Conservation (phyloP, 164 flowering plant species). For the Paratinospora sagittata region DNA sequence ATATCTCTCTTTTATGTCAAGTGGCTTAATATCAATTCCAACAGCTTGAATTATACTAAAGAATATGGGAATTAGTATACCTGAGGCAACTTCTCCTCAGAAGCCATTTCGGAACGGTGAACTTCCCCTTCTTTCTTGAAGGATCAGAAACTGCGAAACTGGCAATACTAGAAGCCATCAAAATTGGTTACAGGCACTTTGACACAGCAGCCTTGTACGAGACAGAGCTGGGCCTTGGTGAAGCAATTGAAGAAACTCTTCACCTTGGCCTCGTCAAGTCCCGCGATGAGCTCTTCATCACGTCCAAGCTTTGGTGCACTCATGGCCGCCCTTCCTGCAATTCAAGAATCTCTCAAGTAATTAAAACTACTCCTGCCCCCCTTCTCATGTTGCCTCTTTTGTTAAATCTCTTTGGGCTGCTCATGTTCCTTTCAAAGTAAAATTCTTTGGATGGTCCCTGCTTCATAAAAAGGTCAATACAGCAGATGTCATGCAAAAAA, state of each 20-base stretch:
- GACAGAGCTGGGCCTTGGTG: neutral
- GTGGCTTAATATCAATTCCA: too few relatives aligned
- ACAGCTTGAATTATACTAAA: too few relatives aligned
- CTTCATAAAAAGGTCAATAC: too few relatives aligned
- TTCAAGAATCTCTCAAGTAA: neutral
- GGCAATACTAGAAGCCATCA: neutral
- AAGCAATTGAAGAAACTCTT: conserved; percentile 4
- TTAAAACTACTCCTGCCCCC: too few relatives aligned
- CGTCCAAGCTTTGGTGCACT: conserved; percentile 6
- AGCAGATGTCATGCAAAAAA: too few relatives aligned
- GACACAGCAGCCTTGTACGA: conserved; percentile 1
- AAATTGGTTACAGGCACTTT: conserved; percentile 6
- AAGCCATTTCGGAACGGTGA: neutral
- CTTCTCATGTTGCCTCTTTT: too few relatives aligned
- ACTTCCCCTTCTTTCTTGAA: neutral
- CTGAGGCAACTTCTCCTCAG: neutral
- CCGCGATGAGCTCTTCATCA: conserved; percentile 5
- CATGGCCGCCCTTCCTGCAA: conserved; percentile 7
- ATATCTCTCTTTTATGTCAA: too few relatives aligned
- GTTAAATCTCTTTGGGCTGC: too few relatives aligned
- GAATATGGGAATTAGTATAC: neutral
- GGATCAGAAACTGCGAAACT: neutral
- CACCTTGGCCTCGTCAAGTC: neutral
- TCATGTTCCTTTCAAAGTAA: too few relatives aligned
- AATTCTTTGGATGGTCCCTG: too few relatives aligned